Evolutionary conservation across 164 flowering plant species (phyloP).

Genomic region (Pachysandra terminalis): DNA sequence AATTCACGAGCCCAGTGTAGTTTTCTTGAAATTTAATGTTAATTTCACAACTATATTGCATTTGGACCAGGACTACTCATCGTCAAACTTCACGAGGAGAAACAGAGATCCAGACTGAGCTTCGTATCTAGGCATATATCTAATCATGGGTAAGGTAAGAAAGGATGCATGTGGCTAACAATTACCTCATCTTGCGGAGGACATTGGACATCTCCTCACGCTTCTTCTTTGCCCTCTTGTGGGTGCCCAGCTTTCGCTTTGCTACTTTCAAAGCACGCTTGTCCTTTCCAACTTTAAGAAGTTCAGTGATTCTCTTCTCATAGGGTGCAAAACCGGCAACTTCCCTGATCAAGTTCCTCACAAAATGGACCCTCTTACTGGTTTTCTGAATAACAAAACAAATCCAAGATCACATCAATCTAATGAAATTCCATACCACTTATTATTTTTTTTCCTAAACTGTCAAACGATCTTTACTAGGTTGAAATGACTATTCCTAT

Average conservation of each 20-base stretch:
- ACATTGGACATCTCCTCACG: conserved; percentile 59
- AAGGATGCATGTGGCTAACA: not conserved
- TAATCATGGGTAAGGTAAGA: not conserved
- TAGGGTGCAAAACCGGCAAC: conserved; percentile 64
- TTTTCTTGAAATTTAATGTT: not conserved
- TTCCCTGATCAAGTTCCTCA: conserved; percentile 45
- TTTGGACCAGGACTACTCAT: not conserved
- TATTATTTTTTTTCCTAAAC: too few species aligned
- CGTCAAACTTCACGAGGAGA: not conserved
- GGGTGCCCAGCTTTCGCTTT: conserved; percentile 48
- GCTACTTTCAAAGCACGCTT: conserved; percentile 53
- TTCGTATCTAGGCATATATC: too few species aligned
- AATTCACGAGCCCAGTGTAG: too few species aligned
- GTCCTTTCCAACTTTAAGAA: conserved; percentile 60
- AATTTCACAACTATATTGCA: not conserved
- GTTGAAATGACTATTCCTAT: too few species aligned
- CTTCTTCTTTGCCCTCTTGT: conserved; percentile 64
- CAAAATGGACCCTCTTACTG: conserved; percentile 50
- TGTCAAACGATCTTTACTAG: too few species aligned
- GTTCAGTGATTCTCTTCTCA: conserved; percentile 64
- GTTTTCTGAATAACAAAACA: conserved; percentile 35
- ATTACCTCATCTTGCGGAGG: conserved; percentile 56
- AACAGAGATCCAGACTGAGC: too few species aligned
- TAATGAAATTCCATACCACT: not conserved
- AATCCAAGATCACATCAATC: not conserved